Evolutionary conservation across 805 yeast genomes (phyloP).

Genomic region (Ascoidea rubescens): DNA sequence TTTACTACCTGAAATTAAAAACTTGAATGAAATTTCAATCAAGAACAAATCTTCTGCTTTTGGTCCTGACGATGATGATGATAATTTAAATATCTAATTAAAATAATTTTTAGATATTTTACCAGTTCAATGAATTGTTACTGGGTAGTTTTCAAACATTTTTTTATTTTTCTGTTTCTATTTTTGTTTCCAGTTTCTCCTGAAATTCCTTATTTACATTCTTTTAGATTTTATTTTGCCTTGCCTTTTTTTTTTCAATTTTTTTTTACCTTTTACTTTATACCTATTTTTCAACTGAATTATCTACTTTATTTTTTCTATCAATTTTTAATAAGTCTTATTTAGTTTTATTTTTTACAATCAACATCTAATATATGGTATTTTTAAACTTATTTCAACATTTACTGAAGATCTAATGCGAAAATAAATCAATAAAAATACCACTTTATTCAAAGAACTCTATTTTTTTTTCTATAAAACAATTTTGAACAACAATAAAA

Average conservation of each 20-base stretch:
- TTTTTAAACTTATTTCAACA: no score
- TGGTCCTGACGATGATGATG: constrained; percentile 10
- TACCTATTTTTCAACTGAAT: constrained; percentile 1
- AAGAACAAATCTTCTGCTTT: constrained; percentile 20
- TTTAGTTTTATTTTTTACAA: no score
- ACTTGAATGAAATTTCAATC: constrained; percentile 29
- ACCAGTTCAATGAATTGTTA: background rate
- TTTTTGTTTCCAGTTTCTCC: background rate
- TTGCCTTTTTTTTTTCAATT: background rate
- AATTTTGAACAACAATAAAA: no score
- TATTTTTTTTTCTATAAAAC: no score
- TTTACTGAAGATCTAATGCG: no score
- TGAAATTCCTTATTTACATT: constrained; percentile 1
- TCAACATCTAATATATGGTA: no score
- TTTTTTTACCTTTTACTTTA: background rate
- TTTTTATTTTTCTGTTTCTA: background rate
- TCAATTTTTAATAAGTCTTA: background rate
- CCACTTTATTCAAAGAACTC: no score
- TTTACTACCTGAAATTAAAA: constrained; percentile 50
- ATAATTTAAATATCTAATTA: constrained; percentile 10
- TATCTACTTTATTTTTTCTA: constrained; percentile 8
- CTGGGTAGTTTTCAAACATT: no score
- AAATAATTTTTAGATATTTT: constrained; percentile 10
- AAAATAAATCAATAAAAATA: no score
- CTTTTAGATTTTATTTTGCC: constrained; percentile 7